A percentile compares a stretch with the other conserved stretches of the same genome.
phyloP scores from a whole-genome alignment of 805 yeast genomes.

The Candida berthetii region DNA sequence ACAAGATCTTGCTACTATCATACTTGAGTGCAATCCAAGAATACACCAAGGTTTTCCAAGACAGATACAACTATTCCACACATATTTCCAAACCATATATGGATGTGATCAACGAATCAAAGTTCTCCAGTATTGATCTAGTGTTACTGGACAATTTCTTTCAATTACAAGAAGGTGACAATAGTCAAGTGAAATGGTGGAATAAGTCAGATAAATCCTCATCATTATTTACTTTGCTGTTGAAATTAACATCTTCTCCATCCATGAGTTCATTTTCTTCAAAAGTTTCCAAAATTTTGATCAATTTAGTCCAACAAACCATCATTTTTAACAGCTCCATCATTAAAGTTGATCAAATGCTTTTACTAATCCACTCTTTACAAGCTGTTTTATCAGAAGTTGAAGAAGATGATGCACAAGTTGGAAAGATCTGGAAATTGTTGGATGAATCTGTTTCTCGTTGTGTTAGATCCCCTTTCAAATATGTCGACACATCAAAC shows the following conservation, averaged over 20 bases:
- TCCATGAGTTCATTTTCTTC: conserved; percentile 21
- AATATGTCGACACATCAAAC: conserved; percentile 61
- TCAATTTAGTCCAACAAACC: conserved; percentile 42
- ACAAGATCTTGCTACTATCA: conserved; percentile 42
- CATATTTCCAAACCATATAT: conserved; percentile 26
- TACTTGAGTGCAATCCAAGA: conserved; percentile 36
- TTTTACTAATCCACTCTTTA: conserved; percentile 47
- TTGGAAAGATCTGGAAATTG: conserved; percentile 46
- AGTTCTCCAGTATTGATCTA: conserved; percentile 47
- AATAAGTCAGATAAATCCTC: conserved; percentile 38
- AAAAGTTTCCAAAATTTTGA: conserved; percentile 45
- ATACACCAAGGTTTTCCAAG: conserved; percentile 33
- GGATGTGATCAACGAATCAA: conserved; percentile 24
- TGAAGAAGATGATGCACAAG: conserved; percentile 7
- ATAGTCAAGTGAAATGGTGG: conserved; percentile 75
- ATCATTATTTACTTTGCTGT: conserved; percentile 63
- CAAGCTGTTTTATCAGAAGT: conserved; percentile 12
- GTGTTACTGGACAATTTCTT: conserved; percentile 53
- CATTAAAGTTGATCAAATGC: conserved; percentile 46
- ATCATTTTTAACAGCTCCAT: conserved; percentile 43
- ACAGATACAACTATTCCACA: conserved; percentile 22
- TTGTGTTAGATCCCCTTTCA: conserved; percentile 71
- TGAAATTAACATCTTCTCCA: conserved; percentile 43
- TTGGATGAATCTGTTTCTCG: conserved; percentile 76
- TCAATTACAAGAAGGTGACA: conserved; percentile 49